Base-by-base conservation (phyloP, 202 grass and related monocot genomes). In the Brachypodium distachyon region DNA sequence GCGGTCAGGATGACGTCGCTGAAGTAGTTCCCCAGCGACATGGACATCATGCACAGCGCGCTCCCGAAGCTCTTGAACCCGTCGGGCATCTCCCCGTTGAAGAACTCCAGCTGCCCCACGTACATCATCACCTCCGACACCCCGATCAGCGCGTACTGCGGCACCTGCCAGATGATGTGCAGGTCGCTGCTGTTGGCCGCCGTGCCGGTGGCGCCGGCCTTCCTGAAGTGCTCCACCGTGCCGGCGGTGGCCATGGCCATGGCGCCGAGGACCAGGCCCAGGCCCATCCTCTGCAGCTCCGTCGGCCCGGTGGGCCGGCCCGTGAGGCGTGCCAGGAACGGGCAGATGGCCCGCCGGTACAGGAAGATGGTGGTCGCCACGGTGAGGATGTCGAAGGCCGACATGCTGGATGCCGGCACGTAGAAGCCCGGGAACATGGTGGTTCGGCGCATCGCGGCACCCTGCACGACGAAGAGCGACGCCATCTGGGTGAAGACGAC, bases 401-500 rank as follows among this genome's bases (percentile, higher is more conserved):
- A 98, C 95, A 98, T 98, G 85, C 89, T 94, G 38, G 95, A 90
- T 0, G 95, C 80, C 50, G 95, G 95, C 12, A 98, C 39, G 6
- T 36, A 80, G 80, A 98, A 98, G 27, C 76, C 80, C 4, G 48
- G 5, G 29, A 88, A 41, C 65, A 66, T 46, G 7, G 92, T 50
- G 47, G 81, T 77, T 22, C 79, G 82, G 73, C 67, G 77, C 95
- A 98, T 98, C 9, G 91, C 89, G 8, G 91, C 95, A 12, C 95
- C 95, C 80, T 98, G 95, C 29, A 92, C 95, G 31, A 98, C 91
- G 70, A 98, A 98, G 29, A 98, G 95, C 63, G 95, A 98, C 10
- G 89, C 91, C 95, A 98, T 98, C 80, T 98, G 95, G 2, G 95
- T 98, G 89, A 98, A 98, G 3, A 98, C 89, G 23, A 98, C 95